phyloP scores from a whole-genome alignment of 2,329 filamentous ascomycete genomes.

The Madurella fahalii region DNA sequence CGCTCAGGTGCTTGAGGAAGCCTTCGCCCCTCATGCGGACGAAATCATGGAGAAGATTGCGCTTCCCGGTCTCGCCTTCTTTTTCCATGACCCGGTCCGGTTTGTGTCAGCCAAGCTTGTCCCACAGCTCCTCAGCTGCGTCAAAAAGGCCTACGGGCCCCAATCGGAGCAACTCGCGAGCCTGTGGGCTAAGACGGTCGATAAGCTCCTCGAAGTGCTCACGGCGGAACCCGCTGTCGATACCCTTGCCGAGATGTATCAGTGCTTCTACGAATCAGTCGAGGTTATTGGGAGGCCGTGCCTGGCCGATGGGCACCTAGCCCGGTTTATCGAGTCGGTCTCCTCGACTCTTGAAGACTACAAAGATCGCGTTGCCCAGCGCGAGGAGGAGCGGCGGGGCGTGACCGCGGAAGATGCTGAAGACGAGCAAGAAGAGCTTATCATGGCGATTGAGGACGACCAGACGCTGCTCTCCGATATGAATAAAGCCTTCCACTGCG shows the following conservation, averaged over 20 bases:
- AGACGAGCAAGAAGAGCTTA: constrained; percentile 76
- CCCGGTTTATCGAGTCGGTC: constrained; percentile 80
- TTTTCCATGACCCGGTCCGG: constrained; percentile 97
- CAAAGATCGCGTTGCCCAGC: constrained; percentile 76
- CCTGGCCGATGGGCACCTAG: constrained; percentile 74
- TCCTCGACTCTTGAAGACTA: constrained; percentile 88
- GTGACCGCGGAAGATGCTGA: constrained; percentile 80
- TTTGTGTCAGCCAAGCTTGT: constrained; percentile 94
- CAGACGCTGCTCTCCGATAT: constrained; percentile 95
- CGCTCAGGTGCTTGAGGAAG: constrained; percentile 87
- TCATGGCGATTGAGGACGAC: constrained; percentile 94
- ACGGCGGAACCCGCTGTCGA: constrained; percentile 93
- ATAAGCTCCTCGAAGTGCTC: constrained; percentile 89
- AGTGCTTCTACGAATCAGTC: constrained; percentile 98
- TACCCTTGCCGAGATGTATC: constrained; percentile 97
- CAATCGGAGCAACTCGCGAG: constrained; percentile 74
- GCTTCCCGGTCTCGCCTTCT: constrained; percentile 89
- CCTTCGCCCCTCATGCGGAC: constrained; percentile 86
- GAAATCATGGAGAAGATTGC: constrained; percentile 97
- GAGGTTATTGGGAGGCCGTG: constrained; percentile 88
- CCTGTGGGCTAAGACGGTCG: constrained; percentile 80
- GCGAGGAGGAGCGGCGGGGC: constrained; percentile 74
- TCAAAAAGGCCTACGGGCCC: constrained; percentile 84
- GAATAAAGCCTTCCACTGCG: constrained; percentile 99
- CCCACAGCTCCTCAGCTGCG: constrained; percentile 86